Percentiles rank a stretch among this genome's conserved stretches.
Evolutionary conservation across 2,329 filamentous ascomycete species (phyloP).

Genomic region (Beauveria brongniartii): DNA sequence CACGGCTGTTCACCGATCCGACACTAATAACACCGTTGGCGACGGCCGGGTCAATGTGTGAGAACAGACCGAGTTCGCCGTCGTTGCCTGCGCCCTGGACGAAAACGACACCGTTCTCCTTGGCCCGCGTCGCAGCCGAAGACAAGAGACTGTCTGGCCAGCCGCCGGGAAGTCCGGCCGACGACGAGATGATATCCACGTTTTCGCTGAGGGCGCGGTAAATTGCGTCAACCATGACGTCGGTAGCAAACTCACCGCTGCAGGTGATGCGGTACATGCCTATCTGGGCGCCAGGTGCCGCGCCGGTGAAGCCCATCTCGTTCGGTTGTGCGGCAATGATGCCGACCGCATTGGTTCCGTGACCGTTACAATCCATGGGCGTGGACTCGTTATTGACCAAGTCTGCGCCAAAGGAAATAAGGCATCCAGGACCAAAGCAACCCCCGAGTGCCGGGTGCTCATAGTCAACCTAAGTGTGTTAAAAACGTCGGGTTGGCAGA

Average conservation of each 20-base stretch:
- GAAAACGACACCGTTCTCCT: conserved; percentile 32
- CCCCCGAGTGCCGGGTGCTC: conserved; percentile 38
- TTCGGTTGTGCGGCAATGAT: conserved; percentile 35
- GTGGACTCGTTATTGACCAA: conserved; percentile 31
- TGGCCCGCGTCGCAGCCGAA: conserved; percentile 32
- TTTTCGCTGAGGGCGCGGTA: conserved; percentile 33
- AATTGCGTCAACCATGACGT: conserved; percentile 31
- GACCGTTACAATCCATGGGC: conserved; percentile 31
- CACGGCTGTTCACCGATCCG: conserved; percentile 33
- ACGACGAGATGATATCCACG: conserved; percentile 29
- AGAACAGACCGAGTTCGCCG: conserved; percentile 34
- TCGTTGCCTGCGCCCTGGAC: conserved; percentile 37
- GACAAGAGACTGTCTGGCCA: conserved; percentile 25
- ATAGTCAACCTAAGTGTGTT: conserved; percentile 28
- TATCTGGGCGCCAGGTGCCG: conserved; percentile 30
- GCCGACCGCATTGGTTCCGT: conserved; percentile 38
- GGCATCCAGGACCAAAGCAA: conserved; percentile 37
- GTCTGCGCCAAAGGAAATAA: conserved; percentile 36
- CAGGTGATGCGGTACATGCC: conserved; percentile 31
- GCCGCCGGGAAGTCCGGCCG: conserved; percentile 25
- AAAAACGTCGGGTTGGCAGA: background rate
- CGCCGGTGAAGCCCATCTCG: conserved; percentile 29
- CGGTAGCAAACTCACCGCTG: conserved; percentile 22
- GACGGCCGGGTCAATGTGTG: conserved; percentile 19
- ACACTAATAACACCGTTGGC: conserved; percentile 35